Base-by-base conservation (phyloP, 352 stramenopile species). In the Globisporangium orthogonon region DNA sequence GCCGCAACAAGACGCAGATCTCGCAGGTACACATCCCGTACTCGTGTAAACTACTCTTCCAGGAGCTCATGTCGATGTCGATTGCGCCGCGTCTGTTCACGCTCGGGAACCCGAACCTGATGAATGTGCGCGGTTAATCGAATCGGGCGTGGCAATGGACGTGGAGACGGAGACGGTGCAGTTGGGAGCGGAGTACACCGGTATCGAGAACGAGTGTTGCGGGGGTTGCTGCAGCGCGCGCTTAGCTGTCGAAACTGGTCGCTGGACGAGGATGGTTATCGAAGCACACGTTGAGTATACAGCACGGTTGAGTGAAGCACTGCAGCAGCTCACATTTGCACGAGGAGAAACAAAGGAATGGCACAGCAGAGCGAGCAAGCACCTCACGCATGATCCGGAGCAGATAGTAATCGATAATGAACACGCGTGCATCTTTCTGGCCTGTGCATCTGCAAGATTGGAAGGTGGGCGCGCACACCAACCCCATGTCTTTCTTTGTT, bases 31-130 rank as follows among this genome's bases (percentile, higher is more conserved):
- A 99, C 77, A 99, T 99, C 60, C 98, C 98, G 37, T 99, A 99
- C 76, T 97, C 97, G 40, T 99, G 96, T 73, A 99, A 99, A 71
- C 84, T 99, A 57, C 83, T 99, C 15, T 99, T 99, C 75, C 97
- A 99, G 78, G 98, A 99, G 80, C 88, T 99, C 69, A 98, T 98
- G 89, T 86, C 96, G 40, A 99, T 99, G 98, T 98, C 90, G 56
- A 99, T 99, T 70, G 96, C 94, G 52, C 97, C 97, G 44, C 89
- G 97, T 40, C 95, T 99, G 46, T 99, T 98, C 68, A 98, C 95
- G 41, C 60, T 92, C 40, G 85, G 85, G 50, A 94, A 94, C 60
- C 85, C 85, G 18, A 94, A 91, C 71, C 29, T 39, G 0, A 63
- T 74, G 33, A 85, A 84, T 58, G 63, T 72, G 49, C 76, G 77